Conservation (phyloP, 495 filamentous ascomycete genomes). For the Astrothelium subdiscretum region DNA sequence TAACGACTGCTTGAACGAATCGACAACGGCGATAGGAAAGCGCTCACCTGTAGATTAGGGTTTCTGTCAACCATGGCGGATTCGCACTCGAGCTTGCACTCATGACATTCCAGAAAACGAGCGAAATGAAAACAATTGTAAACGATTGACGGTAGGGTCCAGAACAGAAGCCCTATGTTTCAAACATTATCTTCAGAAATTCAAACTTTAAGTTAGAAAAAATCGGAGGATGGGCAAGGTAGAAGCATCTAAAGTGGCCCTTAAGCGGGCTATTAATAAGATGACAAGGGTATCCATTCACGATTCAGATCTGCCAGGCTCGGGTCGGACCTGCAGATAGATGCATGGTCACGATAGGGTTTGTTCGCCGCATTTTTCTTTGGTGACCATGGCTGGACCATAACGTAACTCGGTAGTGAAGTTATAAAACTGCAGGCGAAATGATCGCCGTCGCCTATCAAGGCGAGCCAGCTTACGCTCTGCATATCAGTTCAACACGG, state of each 20-base stretch:
- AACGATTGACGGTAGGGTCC: neutral
- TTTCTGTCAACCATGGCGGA: neutral
- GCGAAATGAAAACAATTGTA: neutral
- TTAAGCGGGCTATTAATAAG: neutral
- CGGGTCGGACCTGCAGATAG: constrained; percentile 1
- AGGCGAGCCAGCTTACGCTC: neutral
- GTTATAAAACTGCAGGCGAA: neutral
- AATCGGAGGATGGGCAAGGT: neutral
- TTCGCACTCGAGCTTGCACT: neutral
- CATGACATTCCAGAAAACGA: neutral
- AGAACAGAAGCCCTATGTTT: neutral
- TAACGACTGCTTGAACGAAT: neutral
- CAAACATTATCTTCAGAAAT: neutral
- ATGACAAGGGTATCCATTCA: neutral
- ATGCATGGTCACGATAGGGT: neutral
- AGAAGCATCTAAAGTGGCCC: neutral
- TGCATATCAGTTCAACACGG: neutral
- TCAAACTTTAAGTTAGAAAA: neutral
- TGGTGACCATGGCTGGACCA: neutral
- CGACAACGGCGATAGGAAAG: neutral
- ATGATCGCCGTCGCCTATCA: neutral
- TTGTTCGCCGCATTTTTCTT: neutral
- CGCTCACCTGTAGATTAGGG: neutral
- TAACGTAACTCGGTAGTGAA: neutral
- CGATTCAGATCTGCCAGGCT: neutral